phyloP scores from a whole-genome alignment of 2,329 filamentous ascomycete genomes.

The Cladosporium oxysporum region DNA sequence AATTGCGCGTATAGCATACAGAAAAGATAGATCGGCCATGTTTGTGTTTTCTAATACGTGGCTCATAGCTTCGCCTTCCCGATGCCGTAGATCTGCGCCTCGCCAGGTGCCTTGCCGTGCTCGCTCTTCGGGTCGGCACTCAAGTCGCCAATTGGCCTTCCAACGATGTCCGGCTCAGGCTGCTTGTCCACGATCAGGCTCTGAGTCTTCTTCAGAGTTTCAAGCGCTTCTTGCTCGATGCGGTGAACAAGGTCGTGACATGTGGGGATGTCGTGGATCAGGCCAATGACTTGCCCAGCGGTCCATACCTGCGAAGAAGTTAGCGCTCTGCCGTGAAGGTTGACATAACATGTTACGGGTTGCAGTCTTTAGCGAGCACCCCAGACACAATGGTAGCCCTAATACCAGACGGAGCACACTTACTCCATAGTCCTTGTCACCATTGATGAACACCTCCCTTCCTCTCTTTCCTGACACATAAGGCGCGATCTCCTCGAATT shows the following conservation, averaged over 20 bases:
- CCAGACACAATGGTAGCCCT: no score
- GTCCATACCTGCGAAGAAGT: slow-evolving; percentile 75
- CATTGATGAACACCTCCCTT: slow-evolving; percentile 86
- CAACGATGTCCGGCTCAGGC: slow-evolving; percentile 34
- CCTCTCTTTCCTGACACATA: slow-evolving; percentile 89
- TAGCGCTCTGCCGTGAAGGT: not conserved
- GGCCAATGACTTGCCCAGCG: slow-evolving; percentile 83
- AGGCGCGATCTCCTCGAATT: slow-evolving; percentile 85
- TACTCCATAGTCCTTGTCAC: slow-evolving; percentile 87
- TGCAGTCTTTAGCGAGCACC: no score
- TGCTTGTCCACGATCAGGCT: slow-evolving; percentile 43
- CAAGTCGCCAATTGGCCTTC: slow-evolving; percentile 32
- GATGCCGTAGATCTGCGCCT: slow-evolving; percentile 44
- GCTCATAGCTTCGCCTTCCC: slow-evolving; percentile 45
- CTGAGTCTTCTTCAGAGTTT: slow-evolving; percentile 43
- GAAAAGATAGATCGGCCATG: not conserved
- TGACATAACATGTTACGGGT: not conserved
- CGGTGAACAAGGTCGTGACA: slow-evolving; percentile 48
- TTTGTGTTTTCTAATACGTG: not conserved
- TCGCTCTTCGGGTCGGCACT: slow-evolving; percentile 29
- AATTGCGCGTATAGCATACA: no score
- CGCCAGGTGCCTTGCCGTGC: slow-evolving; percentile 40
- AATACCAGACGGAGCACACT: no score
- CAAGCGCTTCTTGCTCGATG: slow-evolving; percentile 50
- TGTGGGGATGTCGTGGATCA: slow-evolving; percentile 55